phyloP scores from a whole-genome alignment of 768 basidiomycete species.

The Suillus decipiens region DNA sequence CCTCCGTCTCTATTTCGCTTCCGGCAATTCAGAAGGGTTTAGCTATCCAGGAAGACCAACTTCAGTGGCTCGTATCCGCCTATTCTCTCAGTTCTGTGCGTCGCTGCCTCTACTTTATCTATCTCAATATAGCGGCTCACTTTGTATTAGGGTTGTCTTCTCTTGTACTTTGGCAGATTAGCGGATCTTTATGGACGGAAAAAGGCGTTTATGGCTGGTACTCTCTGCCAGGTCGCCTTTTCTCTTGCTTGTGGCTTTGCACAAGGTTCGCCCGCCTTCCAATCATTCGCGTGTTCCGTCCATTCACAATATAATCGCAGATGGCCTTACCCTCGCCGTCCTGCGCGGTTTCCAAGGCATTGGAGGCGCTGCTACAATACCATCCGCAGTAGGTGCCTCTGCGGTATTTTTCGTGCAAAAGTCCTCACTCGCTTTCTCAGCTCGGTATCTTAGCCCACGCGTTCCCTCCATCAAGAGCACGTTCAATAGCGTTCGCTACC shows the following conservation, averaged over 20 bases:
- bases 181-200: too few relatives aligned
- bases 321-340: too few relatives aligned
- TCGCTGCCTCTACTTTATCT: constrained; percentile 12
- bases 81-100: constrained; percentile 69
- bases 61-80: constrained; percentile 71
- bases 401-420: background rate
- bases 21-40: constrained; percentile 54
- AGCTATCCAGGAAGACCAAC: constrained; percentile 46
- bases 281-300: too few relatives aligned
- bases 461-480: constrained; percentile 67
- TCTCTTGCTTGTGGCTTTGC: too few relatives aligned
- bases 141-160: too few relatives aligned
- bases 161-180: too few relatives aligned
- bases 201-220: too few relatives aligned
- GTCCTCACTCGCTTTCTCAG: constrained; percentile 34
- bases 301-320: too few relatives aligned
- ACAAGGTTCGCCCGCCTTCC: too few relatives aligned
- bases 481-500: constrained; percentile 78
- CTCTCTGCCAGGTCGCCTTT: constrained; percentile 5
- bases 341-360: constrained; percentile 27
- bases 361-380: too few relatives aligned
- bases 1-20: constrained; percentile 52
- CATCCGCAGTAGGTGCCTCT: constrained; percentile 50
- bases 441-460: constrained; percentile 81
- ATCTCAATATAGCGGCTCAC: background rate